A percentile compares a stretch with the other conserved stretches of the same genome.
Conservation (phyloP, 129 eudicot genomes). For the Silybum marianum region DNA sequence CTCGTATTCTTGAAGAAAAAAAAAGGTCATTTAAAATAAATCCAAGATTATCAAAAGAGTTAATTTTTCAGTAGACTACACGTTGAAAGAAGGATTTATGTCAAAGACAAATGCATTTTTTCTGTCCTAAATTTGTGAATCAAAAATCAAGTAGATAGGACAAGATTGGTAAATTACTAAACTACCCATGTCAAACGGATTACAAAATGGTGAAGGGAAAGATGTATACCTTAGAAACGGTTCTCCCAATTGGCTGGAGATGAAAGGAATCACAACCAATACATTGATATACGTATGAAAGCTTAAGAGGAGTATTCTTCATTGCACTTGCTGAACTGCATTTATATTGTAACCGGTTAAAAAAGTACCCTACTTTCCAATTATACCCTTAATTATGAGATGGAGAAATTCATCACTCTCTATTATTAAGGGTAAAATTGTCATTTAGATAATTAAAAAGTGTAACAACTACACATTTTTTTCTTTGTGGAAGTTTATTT, state of each 20-base stretch:
- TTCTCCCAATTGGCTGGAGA: constrained; percentile 93
- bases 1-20: constrained; percentile 56
- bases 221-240: constrained; percentile 79
- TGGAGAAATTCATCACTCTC: neutral
- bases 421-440: neutral
- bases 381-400: neutral
- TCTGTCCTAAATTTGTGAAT: too few relatives aligned
- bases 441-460: neutral
- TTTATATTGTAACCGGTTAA: constrained; percentile 21
- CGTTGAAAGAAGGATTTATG: neutral
- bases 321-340: constrained; percentile 97
- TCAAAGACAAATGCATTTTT: neutral
- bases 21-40: neutral
- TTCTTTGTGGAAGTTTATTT: neutral
- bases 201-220: neutral
- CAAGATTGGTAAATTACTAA: too few relatives aligned
- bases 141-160: too few relatives aligned
- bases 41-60: constrained; percentile 11
- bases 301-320: constrained; percentile 97
- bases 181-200: too few relatives aligned
- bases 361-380: constrained; percentile 6
- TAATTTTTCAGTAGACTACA: neutral
- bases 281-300: constrained; percentile 90
- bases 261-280: constrained; percentile 96
- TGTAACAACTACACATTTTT: neutral